phyloP scores from a whole-genome alignment of 2,329 filamentous ascomycete genomes.

The Bipolaris victoriae region DNA sequence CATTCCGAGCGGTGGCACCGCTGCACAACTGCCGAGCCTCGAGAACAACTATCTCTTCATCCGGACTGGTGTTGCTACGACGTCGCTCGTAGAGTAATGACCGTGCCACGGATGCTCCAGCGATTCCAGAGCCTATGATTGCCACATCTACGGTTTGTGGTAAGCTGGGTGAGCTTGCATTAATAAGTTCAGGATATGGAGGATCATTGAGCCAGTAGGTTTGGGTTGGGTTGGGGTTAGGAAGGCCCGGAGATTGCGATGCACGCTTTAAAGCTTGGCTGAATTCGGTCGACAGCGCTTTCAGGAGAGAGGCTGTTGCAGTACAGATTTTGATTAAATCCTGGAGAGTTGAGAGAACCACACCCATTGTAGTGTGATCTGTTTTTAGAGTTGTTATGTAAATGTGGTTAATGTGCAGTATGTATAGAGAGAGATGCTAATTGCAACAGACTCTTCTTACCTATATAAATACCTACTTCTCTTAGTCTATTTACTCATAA shows the following conservation, averaged over 20 bases:
- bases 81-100: conserved; percentile 35
- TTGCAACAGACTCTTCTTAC: no score
- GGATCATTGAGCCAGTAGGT: conserved; percentile 18
- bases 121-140: conserved; percentile 63
- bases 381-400: no score
- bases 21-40: conserved; percentile 37
- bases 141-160: conserved; percentile 56
- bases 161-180: conserved; percentile 5
- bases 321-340: background rate
- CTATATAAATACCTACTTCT: no score
- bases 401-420: no score
- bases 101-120: conserved; percentile 53
- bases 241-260: conserved; percentile 15
- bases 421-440: no score
- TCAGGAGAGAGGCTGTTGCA: background rate
- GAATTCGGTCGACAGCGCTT: conserved; percentile 12
- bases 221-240: conserved; percentile 5
- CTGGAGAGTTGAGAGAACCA: background rate
- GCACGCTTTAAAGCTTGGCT: conserved; percentile 14
- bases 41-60: conserved; percentile 50
- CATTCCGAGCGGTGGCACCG: conserved; percentile 43
- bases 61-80: background rate
- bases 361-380: background rate
- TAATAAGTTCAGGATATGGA: conserved; percentile 12
- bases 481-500: no score